These are phyloP conservation scores for Agarophyton chilense DNA, from an alignment of 23 red algal species.

Conservation along the genomic window DNA sequence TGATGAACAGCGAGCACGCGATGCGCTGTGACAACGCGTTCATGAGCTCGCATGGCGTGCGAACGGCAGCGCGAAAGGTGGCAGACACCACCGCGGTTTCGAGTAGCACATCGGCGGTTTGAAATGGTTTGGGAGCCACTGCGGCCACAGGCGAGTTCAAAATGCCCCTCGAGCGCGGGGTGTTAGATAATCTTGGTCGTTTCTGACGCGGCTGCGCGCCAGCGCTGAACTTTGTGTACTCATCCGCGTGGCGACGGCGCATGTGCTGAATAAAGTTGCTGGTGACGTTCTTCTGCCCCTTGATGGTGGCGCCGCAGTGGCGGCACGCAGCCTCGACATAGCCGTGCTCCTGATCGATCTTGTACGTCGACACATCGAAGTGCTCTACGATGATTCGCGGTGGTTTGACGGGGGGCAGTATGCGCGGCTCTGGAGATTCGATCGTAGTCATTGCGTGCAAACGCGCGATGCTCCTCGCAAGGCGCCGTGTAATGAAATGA, in stretches of 20 bases:
- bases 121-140: constrained; percentile 11
- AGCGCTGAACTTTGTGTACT: constrained; percentile 27
- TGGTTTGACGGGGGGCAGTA: constrained; percentile 42
- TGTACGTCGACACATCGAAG: constrained; percentile 52
- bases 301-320: constrained; percentile 64
- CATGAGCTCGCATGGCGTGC: constrained; percentile 38
- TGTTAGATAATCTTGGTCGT: constrained; percentile 13
- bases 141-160: neutral
- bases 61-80: constrained; percentile 31
- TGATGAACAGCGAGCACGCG: constrained; percentile 12
- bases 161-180: neutral
- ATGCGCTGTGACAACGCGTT: constrained; percentile 19
- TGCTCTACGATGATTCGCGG: constrained; percentile 60
- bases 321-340: constrained; percentile 54
- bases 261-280: constrained; percentile 74
- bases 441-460: neutral
- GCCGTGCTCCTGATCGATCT: constrained; percentile 38
- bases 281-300: constrained; percentile 51
- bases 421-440: neutral
- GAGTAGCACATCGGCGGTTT: constrained; percentile 18
- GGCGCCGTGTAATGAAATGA: constrained; percentile 25
- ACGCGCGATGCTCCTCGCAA: neutral
- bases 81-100: constrained; percentile 28
- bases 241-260: constrained; percentile 46
- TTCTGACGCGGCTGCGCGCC: constrained; percentile 39